Conservation (phyloP, 208 protist species). For the Crithidia acanthocephali region DNA sequence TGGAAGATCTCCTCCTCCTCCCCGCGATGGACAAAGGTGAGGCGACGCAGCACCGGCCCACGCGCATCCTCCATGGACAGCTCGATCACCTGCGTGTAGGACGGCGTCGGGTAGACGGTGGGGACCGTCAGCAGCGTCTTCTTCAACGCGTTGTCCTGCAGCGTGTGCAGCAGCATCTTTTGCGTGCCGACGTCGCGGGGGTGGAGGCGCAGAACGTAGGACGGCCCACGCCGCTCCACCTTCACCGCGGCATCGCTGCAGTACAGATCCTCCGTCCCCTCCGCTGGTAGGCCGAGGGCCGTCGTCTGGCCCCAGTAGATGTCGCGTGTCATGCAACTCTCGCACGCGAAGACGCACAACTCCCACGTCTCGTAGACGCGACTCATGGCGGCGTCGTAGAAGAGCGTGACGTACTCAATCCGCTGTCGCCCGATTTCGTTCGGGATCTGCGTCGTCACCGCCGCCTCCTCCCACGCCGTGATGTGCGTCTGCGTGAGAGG, state of each 20-base stretch:
- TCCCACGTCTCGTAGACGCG: constrained; percentile 88
- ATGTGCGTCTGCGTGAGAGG: constrained; percentile 85
- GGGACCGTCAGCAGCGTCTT: constrained; percentile 82
- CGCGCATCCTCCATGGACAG: constrained; percentile 62
- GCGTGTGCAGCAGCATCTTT: constrained; percentile 72
- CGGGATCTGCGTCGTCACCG: constrained; percentile 65
- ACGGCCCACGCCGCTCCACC: constrained; percentile 46
- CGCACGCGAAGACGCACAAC: constrained; percentile 82
- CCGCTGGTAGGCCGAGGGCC: constrained; percentile 62
- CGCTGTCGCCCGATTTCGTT: constrained; percentile 45
- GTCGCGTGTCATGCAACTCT: constrained; percentile 68
- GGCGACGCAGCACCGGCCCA: constrained; percentile 80
- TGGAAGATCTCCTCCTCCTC: constrained; percentile 73
- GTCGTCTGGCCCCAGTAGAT: constrained; percentile 87
- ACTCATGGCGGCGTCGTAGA: constrained; percentile 70
- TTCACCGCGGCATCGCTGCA: constrained; percentile 62
- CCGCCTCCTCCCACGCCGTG: constrained; percentile 85
- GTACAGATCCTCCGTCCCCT: constrained; percentile 79
- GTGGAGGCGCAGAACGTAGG: constrained; percentile 75
- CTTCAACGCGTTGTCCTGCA: constrained; percentile 48
- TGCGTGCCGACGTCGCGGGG: constrained; percentile 73
- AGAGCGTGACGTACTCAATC: constrained; percentile 84
- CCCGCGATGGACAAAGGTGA: constrained; percentile 76
- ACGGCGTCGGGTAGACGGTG: constrained; percentile 79
- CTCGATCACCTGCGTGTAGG: constrained; percentile 82